Percentiles rank a stretch among this genome's conserved stretches.
These are phyloP conservation scores for Chaetomiaceae sp. DNA, from an alignment of 2,329 filamentous ascomycete genomes.

Conservation along the genomic window DNA sequence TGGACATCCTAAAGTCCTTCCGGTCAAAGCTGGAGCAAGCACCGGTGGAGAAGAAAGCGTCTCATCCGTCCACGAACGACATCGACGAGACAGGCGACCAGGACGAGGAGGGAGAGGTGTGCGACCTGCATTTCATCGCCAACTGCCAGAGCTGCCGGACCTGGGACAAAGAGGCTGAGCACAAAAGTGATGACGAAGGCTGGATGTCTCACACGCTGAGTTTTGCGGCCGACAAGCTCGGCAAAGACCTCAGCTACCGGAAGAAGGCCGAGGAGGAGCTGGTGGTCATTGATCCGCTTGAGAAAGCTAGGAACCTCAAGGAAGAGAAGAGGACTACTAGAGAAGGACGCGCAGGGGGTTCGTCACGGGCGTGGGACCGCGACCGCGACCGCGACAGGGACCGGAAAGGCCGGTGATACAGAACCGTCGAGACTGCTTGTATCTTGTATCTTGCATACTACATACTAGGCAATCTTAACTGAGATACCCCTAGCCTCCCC, in stretches of 20 bases:
- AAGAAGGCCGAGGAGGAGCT: slow-evolving; percentile 86
- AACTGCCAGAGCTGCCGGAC: slow-evolving; percentile 87
- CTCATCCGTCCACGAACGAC: slow-evolving; percentile 20
- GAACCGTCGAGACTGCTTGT: background rate
- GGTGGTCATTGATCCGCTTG: slow-evolving; percentile 86
- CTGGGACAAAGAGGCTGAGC: slow-evolving; percentile 64
- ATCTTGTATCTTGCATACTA: background rate
- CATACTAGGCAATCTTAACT: background rate
- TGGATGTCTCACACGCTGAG: slow-evolving; percentile 85
- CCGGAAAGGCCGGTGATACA: slow-evolving; percentile 6
- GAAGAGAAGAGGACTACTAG: slow-evolving; percentile 56
- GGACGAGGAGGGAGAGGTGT: slow-evolving; percentile 60
- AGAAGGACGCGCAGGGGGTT: slow-evolving; percentile 44
- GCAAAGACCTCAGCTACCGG: slow-evolving; percentile 87
- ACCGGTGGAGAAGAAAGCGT: slow-evolving; percentile 34
- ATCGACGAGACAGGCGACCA: slow-evolving; percentile 26
- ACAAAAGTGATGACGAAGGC: slow-evolving; percentile 56
- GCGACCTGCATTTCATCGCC: slow-evolving; percentile 92
- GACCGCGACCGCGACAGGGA: slow-evolving; percentile 37
- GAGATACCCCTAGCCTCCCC: no score
- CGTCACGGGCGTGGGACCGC: slow-evolving; percentile 54
- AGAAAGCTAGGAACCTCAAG: slow-evolving; percentile 68
- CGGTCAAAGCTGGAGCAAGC: slow-evolving; percentile 64
- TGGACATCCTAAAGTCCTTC: slow-evolving; percentile 73
- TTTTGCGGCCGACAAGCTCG: slow-evolving; percentile 83